These are phyloP conservation scores for Dipodascus geniculatus DNA, from an alignment of 805 yeast species.

Conservation along the genomic window DNA sequence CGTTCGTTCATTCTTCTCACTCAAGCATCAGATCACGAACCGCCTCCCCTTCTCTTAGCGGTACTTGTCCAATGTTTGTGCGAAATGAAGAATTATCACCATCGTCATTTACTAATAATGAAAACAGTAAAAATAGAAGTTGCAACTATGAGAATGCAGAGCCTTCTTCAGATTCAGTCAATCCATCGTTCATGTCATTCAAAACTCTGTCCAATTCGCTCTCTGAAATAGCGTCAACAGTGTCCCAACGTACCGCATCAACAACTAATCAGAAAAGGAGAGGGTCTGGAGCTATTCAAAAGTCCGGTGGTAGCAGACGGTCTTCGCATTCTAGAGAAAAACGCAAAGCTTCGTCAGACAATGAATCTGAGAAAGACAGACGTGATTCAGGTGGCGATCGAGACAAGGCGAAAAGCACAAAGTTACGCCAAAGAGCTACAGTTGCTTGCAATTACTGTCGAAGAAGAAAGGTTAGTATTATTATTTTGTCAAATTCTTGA, in stretches of 20 bases:
- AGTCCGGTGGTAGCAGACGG: not conserved
- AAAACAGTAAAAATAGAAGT: too few relatives aligned
- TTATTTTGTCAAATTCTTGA: not conserved
- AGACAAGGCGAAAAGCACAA: not conserved
- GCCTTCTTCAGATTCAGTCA: not conserved
- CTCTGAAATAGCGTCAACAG: not conserved
- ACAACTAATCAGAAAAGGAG: not conserved
- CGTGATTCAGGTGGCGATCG: not conserved
- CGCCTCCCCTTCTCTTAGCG: not conserved
- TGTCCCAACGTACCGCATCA: not conserved
- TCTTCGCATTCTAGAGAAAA: not conserved
- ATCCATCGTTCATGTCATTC: not conserved
- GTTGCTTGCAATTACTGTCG: not conserved
- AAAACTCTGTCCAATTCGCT: not conserved
- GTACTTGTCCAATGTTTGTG: not conserved
- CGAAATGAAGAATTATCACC: not conserved
- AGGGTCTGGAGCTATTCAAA: not conserved
- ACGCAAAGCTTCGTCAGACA: not conserved
- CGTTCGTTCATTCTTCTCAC: not conserved
- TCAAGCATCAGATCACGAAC: not conserved
- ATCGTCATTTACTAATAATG: not conserved
- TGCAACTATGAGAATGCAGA: not conserved
- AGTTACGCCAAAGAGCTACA: not conserved
- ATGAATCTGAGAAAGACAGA: not conserved
- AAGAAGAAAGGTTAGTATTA: not conserved